phyloP scores from a whole-genome alignment of 2,329 filamentous ascomycete species.

The Furcasterigmium sp. region DNA sequence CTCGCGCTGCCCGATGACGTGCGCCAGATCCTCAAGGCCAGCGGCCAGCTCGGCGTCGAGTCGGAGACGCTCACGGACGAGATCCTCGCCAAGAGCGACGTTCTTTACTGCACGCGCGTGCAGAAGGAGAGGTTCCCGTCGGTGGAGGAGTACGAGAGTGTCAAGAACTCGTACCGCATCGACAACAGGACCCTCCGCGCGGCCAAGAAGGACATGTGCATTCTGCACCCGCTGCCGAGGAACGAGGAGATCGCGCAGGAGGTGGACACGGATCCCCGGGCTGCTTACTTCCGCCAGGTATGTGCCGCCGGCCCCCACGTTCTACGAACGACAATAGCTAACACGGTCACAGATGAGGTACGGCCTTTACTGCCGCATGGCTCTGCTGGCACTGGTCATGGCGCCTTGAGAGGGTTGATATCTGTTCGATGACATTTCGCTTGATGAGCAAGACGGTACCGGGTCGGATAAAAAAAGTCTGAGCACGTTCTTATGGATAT shows the following conservation, averaged over 20 bases:
- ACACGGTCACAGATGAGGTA: slow-evolving; percentile 76
- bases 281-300: slow-evolving; percentile 98
- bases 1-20: slow-evolving; percentile 74
- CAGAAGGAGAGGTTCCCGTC: slow-evolving; percentile 95
- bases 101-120: slow-evolving; percentile 94
- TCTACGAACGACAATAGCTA: slow-evolving; percentile 25
- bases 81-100: slow-evolving; percentile 80
- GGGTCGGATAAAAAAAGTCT: neutral
- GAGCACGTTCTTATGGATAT: neutral
- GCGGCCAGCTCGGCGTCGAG: slow-evolving; percentile 73
- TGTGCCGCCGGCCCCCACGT: slow-evolving; percentile 31
- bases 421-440: neutral
- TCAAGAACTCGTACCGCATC: slow-evolving; percentile 85
- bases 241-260: slow-evolving; percentile 93
- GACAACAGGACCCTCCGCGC: slow-evolving; percentile 86
- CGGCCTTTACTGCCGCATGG: slow-evolving; percentile 97
- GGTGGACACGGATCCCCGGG: slow-evolving; percentile 94
- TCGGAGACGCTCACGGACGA: slow-evolving; percentile 77
- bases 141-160: slow-evolving; percentile 71
- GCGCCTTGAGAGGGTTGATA: slow-evolving; percentile 12
- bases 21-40: slow-evolving; percentile 62
- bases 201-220: slow-evolving; percentile 88
- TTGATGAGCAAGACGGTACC: too few species aligned
- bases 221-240: slow-evolving; percentile 91
- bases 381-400: slow-evolving; percentile 90